phyloP scores from a whole-genome alignment of 2,329 filamentous ascomycete species.

The Fusarium foetens region DNA sequence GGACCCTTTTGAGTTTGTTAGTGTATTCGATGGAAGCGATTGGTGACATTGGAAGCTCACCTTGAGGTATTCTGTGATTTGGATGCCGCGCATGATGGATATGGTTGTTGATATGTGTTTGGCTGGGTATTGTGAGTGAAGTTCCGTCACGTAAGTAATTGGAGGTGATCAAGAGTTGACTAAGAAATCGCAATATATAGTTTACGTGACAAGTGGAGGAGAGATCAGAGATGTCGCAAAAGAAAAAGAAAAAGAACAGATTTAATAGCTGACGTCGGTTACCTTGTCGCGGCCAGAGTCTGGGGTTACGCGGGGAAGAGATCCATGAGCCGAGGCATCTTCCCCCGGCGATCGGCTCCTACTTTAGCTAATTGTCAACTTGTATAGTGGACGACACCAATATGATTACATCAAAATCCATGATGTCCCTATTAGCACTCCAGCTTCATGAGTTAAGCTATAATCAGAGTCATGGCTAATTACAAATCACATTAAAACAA shows the following conservation, averaged over 20 bases:
- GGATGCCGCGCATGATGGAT: constrained; percentile 76
- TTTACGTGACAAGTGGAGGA: not conserved
- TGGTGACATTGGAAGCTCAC: constrained; percentile 53
- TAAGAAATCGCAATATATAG: not conserved
- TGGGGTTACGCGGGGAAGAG: constrained; percentile 39
- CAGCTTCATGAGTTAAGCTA: not conserved
- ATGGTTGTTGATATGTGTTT: not conserved
- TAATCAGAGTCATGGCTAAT: not conserved
- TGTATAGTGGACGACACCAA: too few species aligned
- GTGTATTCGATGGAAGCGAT: not conserved
- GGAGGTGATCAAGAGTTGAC: too few species aligned
- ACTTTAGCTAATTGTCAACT: not conserved
- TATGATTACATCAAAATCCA: not conserved
- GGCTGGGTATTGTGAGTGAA: not conserved
- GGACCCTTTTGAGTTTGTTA: constrained; percentile 67
- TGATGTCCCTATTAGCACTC: not conserved
- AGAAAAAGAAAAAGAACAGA: constrained; percentile 1
- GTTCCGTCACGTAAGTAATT: not conserved
- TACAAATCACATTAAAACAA: not conserved
- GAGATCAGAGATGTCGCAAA: not conserved
- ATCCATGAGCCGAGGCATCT: constrained; percentile 45
- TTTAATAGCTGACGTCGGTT: constrained; percentile 30
- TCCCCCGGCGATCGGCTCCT: constrained; percentile 21
- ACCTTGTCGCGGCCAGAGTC: constrained; percentile 16
- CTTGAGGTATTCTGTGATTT: constrained; percentile 79